phyloP scores from a whole-genome alignment of 176 grass and related monocot species.

The Oryza longistaminata region DNA sequence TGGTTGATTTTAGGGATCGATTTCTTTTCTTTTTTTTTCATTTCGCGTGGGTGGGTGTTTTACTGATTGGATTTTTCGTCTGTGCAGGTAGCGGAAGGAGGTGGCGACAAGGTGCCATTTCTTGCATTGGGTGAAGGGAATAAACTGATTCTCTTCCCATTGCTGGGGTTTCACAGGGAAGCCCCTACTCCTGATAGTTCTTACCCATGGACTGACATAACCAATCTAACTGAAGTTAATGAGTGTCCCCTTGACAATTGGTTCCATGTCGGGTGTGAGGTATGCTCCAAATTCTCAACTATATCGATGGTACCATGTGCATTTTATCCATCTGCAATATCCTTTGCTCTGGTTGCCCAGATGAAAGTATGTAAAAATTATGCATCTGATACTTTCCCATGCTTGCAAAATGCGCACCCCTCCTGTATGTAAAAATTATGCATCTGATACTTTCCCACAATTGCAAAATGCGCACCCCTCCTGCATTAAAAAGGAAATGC shows the following conservation, averaged over 20 bases:
- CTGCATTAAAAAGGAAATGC: neutral
- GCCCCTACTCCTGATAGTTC: conserved; percentile 45
- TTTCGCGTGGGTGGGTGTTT: neutral
- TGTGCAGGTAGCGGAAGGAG: conserved; percentile 42
- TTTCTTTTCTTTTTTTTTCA: neutral
- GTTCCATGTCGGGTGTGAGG: conserved; percentile 88
- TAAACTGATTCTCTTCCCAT: conserved; percentile 74
- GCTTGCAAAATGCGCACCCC: too few species aligned
- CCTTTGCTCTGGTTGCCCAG: conserved; percentile 1
- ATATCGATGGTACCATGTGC: neutral
- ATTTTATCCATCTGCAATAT: neutral
- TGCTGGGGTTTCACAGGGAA: conserved; percentile 70
- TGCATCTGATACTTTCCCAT: neutral
- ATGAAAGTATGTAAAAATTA: conserved; percentile 1
- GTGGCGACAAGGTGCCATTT: conserved; percentile 63
- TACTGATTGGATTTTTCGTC: conserved; percentile 20
- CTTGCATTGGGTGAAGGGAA: conserved; percentile 79
- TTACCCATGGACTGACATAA: conserved; percentile 58
- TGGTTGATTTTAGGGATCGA: neutral
- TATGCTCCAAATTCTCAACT: conserved; percentile 36
- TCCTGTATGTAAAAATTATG: neutral
- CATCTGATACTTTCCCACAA: neutral
- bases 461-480: too few species aligned
- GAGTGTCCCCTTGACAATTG: conserved; percentile 81
- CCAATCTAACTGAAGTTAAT: conserved; percentile 47